These are phyloP conservation scores for Nemania serpens DNA, from an alignment of 2,329 filamentous ascomycete genomes.

Conservation along the genomic window DNA sequence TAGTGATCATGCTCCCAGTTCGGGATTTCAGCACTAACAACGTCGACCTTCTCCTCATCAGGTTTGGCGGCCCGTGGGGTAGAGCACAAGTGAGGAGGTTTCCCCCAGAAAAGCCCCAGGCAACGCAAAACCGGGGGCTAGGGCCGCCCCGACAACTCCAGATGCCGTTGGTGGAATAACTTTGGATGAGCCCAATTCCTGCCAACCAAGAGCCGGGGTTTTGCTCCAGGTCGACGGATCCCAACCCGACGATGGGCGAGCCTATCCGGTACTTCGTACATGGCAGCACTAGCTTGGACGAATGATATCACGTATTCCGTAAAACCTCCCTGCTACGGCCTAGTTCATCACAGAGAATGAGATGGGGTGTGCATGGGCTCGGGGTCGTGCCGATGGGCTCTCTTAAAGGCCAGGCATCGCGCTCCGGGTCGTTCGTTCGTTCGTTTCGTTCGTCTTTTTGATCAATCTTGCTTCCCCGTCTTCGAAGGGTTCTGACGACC, in stretches of 20 bases:
- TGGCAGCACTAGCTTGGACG: background rate
- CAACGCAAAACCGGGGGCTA: slow-evolving; percentile 19
- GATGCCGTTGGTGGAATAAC: slow-evolving; percentile 30
- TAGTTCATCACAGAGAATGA: slow-evolving; percentile 9
- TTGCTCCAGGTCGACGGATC: slow-evolving; percentile 6
- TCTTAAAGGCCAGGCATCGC: slow-evolving; percentile 17
- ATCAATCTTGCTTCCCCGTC: background rate
- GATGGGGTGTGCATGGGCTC: slow-evolving; percentile 10
- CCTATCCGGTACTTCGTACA: slow-evolving; percentile 10
- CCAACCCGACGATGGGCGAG: slow-evolving; percentile 9
- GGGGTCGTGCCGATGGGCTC: slow-evolving; percentile 3
- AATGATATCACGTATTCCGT: slow-evolving; percentile 1
- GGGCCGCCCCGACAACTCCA: background rate
- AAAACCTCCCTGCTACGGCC: slow-evolving; percentile 6
- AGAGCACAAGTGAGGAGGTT: background rate
- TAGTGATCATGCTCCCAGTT: slow-evolving; percentile 1
- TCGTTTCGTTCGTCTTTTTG: background rate
- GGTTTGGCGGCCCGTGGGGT: slow-evolving; percentile 24
- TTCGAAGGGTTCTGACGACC: background rate
- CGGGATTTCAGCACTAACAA: slow-evolving; percentile 11
- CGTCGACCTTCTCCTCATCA: slow-evolving; percentile 18
- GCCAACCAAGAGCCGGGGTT: slow-evolving; percentile 1
- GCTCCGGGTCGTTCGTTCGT: slow-evolving; percentile 3
- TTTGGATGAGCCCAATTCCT: slow-evolving; percentile 2
- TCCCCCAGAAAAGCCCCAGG: slow-evolving; percentile 13